These are phyloP conservation scores for Chlorella sp. DNA, from an alignment of 139 green algal genomes.

Conservation along the genomic window DNA sequence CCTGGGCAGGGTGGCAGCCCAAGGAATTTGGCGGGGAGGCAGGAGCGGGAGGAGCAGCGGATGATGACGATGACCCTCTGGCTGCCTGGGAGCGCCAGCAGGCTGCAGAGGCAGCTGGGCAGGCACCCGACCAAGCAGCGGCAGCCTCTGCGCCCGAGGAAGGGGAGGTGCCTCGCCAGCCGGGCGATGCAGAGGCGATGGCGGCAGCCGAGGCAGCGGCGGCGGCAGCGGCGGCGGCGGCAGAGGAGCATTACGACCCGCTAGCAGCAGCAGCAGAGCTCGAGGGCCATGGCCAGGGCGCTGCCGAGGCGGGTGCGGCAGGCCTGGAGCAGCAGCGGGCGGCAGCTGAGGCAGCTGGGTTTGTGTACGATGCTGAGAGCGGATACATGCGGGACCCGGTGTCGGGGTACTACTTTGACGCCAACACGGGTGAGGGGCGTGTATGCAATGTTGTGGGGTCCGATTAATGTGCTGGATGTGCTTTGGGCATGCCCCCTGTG, in stretches of 20 bases:
- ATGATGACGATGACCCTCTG: background rate
- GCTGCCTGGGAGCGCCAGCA: constrained; percentile 23
- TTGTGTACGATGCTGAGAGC: constrained; percentile 58
- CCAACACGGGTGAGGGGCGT: constrained; percentile 56
- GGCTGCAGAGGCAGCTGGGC: background rate
- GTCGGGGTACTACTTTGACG: constrained; percentile 76
- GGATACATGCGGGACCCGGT: constrained; percentile 72
- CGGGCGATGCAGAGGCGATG: background rate
- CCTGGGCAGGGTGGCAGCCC: constrained; percentile 52
- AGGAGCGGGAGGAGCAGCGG: background rate
- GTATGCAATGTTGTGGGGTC: too few relatives aligned
- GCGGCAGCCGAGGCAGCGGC: background rate
- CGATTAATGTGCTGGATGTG: too few relatives aligned
- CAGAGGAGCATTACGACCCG: background rate
- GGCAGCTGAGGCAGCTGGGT: constrained; percentile 40
- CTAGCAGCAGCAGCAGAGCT: background rate
- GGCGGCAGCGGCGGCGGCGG: background rate
- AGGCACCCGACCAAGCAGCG: background rate
- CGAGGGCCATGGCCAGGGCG: background rate
- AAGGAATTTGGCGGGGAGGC: constrained; percentile 57
- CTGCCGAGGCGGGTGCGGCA: background rate
- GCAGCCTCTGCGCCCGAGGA: background rate
- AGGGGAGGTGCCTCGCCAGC: background rate
- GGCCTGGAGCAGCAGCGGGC: constrained; percentile 13
- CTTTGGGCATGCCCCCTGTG: too few relatives aligned